A percentile compares a stretch with the other conserved stretches of the same genome.
Conservation (phyloP, 179 eudicot genomes). For the Silene vulgaris region DNA sequence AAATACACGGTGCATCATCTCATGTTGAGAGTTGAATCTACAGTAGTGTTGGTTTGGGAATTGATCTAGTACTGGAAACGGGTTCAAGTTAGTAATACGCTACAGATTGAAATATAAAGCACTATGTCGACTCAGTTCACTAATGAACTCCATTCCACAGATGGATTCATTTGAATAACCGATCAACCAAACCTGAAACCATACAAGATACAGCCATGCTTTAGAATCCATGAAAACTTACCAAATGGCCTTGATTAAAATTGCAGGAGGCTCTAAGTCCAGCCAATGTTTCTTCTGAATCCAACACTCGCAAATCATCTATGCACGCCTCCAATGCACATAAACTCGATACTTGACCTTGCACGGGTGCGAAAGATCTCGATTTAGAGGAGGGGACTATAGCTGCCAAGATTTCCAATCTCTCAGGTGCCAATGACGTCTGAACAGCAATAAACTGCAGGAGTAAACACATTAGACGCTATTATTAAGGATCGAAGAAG, state of each 20-base stretch:
- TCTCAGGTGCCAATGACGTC: slow-evolving; percentile 45
- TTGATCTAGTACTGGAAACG: too few relatives aligned
- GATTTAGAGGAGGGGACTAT: slow-evolving; percentile 30
- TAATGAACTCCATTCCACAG: too few relatives aligned
- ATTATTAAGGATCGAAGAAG: neutral
- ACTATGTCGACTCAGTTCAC: too few relatives aligned
- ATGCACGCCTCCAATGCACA: slow-evolving; percentile 32
- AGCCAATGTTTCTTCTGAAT: slow-evolving; percentile 47
- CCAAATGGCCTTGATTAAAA: slow-evolving; percentile 47
- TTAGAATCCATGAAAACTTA: slow-evolving; percentile 22
- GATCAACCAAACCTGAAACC: too few relatives aligned
- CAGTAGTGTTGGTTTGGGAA: too few relatives aligned
- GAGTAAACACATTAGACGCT: neutral
- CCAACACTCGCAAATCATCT: slow-evolving; percentile 44
- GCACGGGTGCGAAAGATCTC: neutral
- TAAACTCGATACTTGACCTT: slow-evolving; percentile 16
- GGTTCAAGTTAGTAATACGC: too few relatives aligned
- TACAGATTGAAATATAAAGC: too few relatives aligned
- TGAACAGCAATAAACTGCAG: slow-evolving; percentile 56
- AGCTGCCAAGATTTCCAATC: slow-evolving; percentile 48
- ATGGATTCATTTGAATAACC: too few relatives aligned
- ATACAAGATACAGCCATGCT: too few relatives aligned
- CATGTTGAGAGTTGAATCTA: too few relatives aligned
- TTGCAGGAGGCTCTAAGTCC: slow-evolving; percentile 37
- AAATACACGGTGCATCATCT: too few relatives aligned